Percentiles rank a stretch among this genome's conserved stretches.
phyloP scores from a whole-genome alignment of 2,329 filamentous ascomycete species.

The Fusarium transvaalense region DNA sequence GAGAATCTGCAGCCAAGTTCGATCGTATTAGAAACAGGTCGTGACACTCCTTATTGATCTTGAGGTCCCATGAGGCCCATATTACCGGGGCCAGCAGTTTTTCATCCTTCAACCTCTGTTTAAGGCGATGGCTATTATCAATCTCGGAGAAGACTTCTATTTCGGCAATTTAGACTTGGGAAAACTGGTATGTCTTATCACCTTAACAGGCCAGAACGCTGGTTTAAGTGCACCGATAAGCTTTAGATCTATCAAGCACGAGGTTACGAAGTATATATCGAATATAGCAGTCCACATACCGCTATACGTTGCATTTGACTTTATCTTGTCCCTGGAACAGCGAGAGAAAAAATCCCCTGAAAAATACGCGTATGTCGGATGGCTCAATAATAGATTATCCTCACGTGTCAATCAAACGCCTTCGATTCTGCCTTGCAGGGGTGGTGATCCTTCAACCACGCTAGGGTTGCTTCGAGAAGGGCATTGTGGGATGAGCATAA shows the following conservation, averaged over 20 bases:
- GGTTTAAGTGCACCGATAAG: conserved; percentile 9
- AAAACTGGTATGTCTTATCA: conserved; percentile 9
- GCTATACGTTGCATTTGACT: conserved; percentile 2
- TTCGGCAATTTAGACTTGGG: not conserved
- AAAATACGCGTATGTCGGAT: no score
- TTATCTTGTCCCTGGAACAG: not conserved
- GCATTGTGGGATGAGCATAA: no score
- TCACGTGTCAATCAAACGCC: no score
- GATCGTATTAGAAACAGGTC: not conserved
- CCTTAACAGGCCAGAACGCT: conserved; percentile 2
- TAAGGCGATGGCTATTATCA: not conserved
- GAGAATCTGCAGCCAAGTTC: not conserved
- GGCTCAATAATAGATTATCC: no score
- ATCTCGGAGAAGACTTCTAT: not conserved
- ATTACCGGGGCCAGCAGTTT: not conserved
- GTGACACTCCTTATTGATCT: not conserved
- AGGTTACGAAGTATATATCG: not conserved
- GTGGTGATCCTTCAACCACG: no score
- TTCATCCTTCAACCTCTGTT: not conserved
- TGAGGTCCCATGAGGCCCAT: not conserved
- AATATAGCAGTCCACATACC: not conserved
- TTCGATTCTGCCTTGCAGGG: no score
- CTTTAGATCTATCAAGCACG: conserved; percentile 17
- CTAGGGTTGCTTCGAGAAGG: no score
- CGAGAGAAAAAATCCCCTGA: not conserved